Evolutionary conservation across 768 basidiomycete genomes (phyloP), one percentile per base, ranked within the genome.

Genomic region (Podaxis mareebaensis): DNA sequence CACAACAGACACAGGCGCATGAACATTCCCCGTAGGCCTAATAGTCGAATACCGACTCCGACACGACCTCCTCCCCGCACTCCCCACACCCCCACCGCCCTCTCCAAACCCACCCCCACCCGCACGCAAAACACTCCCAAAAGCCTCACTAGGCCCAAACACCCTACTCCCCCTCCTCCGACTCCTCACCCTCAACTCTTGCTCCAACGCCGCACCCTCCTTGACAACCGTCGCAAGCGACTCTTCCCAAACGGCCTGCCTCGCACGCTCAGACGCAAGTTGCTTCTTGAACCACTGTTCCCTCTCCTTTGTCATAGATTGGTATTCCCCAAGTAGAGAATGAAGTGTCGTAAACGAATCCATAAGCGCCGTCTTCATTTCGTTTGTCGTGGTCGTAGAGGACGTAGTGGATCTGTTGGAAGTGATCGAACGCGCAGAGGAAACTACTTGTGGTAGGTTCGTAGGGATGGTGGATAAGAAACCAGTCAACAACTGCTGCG

Each of bases 181-280:
- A 59, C 84, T 85, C 58, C 86, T 76, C 65, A 76, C 79, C 64
- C 86, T 81, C 61, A 99, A 79, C 74, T 96, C 93, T 62, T 77
- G 77, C 77, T 99, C 96, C 22, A 96, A 81, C 10, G 79, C 82
- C 69, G 93, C 93, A 15, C 95, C 94, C 72, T 96, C 93, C 61
- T 83, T 81, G 0, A 95, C 95, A 7, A 96, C 94, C 1, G 86
- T 85, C 60, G 89, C 86, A 70, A 98, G 74, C 72, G 92, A 96
- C 76, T 94, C 90, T 75, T 96, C 95, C 96, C 96, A 98, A 28
- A 95, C 78, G 11, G 71, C 77, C 69, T 88, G 86, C 26, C 87
- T 79, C 67, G 82, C 78, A 53, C 81, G 79, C 70, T 94, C 91
- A 26, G 84, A 82, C 66, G 82, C 82, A 10, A 95, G 77, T 67